phyloP scores from a whole-genome alignment of 495 filamentous ascomycete genomes.

The Daldinia concentrica region DNA sequence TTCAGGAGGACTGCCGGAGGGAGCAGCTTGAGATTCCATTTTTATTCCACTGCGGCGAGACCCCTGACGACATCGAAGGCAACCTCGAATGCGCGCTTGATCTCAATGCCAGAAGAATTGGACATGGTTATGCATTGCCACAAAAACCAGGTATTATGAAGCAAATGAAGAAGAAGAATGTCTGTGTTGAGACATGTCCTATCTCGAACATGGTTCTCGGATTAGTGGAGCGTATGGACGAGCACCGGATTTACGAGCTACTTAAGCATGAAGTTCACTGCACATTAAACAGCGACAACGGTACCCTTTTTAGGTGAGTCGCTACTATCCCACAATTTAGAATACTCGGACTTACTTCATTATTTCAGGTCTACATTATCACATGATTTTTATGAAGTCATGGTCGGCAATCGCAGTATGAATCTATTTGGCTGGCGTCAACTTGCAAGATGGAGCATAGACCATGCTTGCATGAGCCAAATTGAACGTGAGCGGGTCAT shows the following conservation, averaged over 20 bases:
- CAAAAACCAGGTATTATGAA: slow-evolving; percentile 86
- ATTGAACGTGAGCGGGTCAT: slow-evolving; percentile 46
- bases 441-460: slow-evolving; percentile 64
- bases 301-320: slow-evolving; percentile 62
- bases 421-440: slow-evolving; percentile 62
- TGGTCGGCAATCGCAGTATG: slow-evolving; percentile 63
- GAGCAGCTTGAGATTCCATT: slow-evolving; percentile 86
- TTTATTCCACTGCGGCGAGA: slow-evolving; percentile 94
- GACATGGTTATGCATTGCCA: slow-evolving; percentile 89
- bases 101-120: slow-evolving; percentile 84
- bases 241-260: slow-evolving; percentile 60
- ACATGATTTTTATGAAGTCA: slow-evolving; percentile 66
- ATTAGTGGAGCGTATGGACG: slow-evolving; percentile 56
- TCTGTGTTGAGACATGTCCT: slow-evolving; percentile 89
- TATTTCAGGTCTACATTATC: slow-evolving; percentile 60
- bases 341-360: background rate
- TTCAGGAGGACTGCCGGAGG: slow-evolving; percentile 74
- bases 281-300: slow-evolving; percentile 64
- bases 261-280: slow-evolving; percentile 63
- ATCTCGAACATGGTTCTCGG: slow-evolving; percentile 84
- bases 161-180: slow-evolving; percentile 80
- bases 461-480: slow-evolving; percentile 59
- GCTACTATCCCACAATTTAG: background rate
- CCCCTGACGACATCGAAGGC: slow-evolving; percentile 79
- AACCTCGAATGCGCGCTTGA: slow-evolving; percentile 91